These are phyloP conservation scores for Hypoxylon rubiginosum DNA, from an alignment of 2,329 filamentous ascomycete species.

Conservation along the genomic window DNA sequence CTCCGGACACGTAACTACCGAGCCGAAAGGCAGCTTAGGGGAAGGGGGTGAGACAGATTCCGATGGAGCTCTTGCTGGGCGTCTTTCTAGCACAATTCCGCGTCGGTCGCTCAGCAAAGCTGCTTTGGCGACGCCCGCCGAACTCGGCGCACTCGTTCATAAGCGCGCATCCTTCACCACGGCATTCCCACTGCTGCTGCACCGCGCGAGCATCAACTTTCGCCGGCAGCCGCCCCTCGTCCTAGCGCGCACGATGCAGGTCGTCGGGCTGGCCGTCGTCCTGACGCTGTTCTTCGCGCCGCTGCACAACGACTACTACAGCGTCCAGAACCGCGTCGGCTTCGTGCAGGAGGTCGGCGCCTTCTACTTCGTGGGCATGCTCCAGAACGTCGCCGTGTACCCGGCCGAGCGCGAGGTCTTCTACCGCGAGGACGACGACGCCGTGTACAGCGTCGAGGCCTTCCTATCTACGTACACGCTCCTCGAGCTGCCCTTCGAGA, in stretches of 20 bases:
- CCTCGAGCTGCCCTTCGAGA: constrained; percentile 79
- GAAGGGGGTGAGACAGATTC: constrained; percentile 18
- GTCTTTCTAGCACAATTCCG: constrained; percentile 45
- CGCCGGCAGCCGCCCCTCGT: constrained; percentile 74
- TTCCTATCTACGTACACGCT: constrained; percentile 79
- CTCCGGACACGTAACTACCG: constrained; percentile 10
- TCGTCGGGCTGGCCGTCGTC: constrained; percentile 73
- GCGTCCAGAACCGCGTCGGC: constrained; percentile 79
- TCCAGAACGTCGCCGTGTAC: constrained; percentile 83
- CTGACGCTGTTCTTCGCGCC: constrained; percentile 80
- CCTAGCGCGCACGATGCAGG: constrained; percentile 75
- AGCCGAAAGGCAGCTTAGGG: constrained; percentile 12
- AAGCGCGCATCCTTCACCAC: constrained; percentile 71
- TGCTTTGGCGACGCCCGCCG: constrained; percentile 74
- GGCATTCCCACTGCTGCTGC: constrained; percentile 76
- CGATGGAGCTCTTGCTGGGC: constrained; percentile 31
- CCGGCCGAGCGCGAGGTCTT: constrained; percentile 81
- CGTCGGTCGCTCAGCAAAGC: constrained; percentile 60
- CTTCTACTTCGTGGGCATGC: constrained; percentile 82
- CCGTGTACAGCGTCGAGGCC: constrained; percentile 77
- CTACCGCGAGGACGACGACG: constrained; percentile 81
- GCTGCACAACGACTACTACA: constrained; percentile 75
- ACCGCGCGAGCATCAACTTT: constrained; percentile 77
- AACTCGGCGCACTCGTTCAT: constrained; percentile 77
- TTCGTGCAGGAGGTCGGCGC: constrained; percentile 80